Percentiles rank a stretch among this genome's conserved stretches.
Conservation (phyloP, 1,284 basidiomycete species). For the Pseudozyma sp. region DNA sequence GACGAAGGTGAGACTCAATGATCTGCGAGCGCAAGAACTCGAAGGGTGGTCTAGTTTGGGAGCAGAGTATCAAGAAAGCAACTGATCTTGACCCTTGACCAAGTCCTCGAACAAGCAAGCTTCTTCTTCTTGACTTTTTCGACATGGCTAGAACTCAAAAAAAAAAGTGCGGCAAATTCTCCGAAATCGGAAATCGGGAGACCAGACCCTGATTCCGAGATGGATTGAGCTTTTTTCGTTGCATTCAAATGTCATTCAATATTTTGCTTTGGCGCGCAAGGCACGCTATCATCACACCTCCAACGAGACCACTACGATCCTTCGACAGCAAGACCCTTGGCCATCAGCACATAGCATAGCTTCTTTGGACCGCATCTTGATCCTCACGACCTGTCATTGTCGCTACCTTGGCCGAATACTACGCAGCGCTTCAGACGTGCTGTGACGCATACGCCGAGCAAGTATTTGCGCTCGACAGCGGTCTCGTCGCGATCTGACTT, state of each 20-base stretch:
- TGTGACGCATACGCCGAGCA: too few species aligned
- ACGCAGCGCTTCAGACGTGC: too few species aligned
- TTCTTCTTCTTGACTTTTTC: not conserved
- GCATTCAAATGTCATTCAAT: conserved; percentile 57
- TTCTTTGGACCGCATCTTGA: not conserved
- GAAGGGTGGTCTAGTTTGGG: too few species aligned
- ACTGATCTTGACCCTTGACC: not conserved
- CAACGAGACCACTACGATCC: conserved; percentile 48
- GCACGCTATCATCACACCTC: conserved; percentile 23
- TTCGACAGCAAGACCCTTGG: conserved; percentile 14
- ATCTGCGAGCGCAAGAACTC: too few species aligned
- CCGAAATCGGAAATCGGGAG: conserved; percentile 16
- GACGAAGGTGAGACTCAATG: too few species aligned
- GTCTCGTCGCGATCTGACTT: too few species aligned
- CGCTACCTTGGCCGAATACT: too few species aligned
- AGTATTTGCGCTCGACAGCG: too few species aligned
- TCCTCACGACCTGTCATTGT: too few species aligned
- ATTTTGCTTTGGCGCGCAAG: conserved; percentile 9
- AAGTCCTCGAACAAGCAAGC: not conserved
- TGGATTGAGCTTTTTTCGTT: not conserved
- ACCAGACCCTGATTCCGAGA: conserved; percentile 14
- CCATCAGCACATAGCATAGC: not conserved
- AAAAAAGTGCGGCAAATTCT: conserved; percentile 21
- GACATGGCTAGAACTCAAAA: not conserved
- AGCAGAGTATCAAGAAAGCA: not conserved